Conservation (phyloP, 139 green algal genomes). For the Volvox reticuliferus region DNA sequence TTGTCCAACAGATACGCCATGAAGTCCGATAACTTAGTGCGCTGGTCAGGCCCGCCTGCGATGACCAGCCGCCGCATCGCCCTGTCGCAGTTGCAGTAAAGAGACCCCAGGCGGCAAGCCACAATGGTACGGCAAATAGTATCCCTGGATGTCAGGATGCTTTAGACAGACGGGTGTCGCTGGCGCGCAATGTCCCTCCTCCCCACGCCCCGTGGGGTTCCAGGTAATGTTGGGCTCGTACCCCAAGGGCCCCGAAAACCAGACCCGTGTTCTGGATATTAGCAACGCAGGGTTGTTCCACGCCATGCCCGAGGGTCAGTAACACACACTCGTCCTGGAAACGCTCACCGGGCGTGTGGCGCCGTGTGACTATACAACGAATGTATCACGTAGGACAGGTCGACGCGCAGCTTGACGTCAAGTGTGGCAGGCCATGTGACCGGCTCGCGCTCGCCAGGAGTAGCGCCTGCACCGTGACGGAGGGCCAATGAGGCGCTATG, state of each 20-base stretch:
- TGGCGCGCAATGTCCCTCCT: no score
- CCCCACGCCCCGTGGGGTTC: no score
- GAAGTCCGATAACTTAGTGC: slow-evolving; percentile 16
- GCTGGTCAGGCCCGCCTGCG: background rate
- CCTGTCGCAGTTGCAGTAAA: background rate
- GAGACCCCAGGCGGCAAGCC: background rate
- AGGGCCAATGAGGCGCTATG: no score
- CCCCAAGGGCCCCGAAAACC: no score
- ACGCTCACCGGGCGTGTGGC: background rate
- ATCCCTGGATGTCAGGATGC: no score
- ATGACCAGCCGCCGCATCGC: slow-evolving; percentile 29
- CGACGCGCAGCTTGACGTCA: slow-evolving; percentile 52
- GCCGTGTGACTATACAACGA: slow-evolving; percentile 27
- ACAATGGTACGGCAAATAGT: no score
- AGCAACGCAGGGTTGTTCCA: no score
- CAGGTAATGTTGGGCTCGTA: no score
- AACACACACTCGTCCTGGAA: no score
- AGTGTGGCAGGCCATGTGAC: slow-evolving; percentile 22
- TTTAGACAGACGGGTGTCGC: no score
- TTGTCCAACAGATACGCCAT: slow-evolving; percentile 46
- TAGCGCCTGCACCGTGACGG: background rate
- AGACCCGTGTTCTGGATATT: no score
- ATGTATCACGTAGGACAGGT: slow-evolving; percentile 41
- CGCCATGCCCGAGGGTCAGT: no score
- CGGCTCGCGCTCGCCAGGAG: slow-evolving; percentile 22